Base-by-base conservation (phyloP, 176 grass and related monocot genomes). In the Aegilops sharonensis region DNA sequence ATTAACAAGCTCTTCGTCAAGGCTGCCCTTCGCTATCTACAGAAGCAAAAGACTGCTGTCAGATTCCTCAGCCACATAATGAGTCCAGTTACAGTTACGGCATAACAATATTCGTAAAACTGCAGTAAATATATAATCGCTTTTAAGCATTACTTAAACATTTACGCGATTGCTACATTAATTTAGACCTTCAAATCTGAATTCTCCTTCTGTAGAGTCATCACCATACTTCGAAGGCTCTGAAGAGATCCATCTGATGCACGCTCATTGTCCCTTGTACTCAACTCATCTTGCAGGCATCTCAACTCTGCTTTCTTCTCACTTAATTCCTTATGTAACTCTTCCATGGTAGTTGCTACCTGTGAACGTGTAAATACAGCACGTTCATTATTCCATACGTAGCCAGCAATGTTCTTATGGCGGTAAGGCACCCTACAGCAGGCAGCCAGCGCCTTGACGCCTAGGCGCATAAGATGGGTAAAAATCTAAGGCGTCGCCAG, bases 181-280 rank as follows among this genome's bases (percentile, higher is more conserved):
- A 88, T 88, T 81, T 30, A 92, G 15, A 99, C 97, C 94, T 96
- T 96, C 35, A 99, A 56, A 63, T 85, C 69, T 64, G 87, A 80
- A 86, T 94, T 94, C 78, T 99, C 97, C 87, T 94, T 92, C 82
- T 97, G 85, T 60, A 97, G 78, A 88, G 83, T 85, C 81, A 83
- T 79, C 72, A 97, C 74, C 83, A 78, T 81, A 42, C 21, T 90
- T 90, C 87, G 94, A 36, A 91, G 79, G 81, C 67, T 82, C 52
- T 91, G 87, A 66, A 91, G 23, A 68, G 92, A 91, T 81, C 65
- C 82, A 54, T 90, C 87, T 74, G 83, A 89, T 83, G 72, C 54
- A 17, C 78, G 68, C 37, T 88, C 74, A 42, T 85, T 91, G 11
- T 83, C 77, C 45, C 83, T 88, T 91, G 36, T 86, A 72, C 65